These are phyloP conservation scores for Collariella sp. DNA, from an alignment of 495 filamentous ascomycete genomes.

Conservation along the genomic window DNA sequence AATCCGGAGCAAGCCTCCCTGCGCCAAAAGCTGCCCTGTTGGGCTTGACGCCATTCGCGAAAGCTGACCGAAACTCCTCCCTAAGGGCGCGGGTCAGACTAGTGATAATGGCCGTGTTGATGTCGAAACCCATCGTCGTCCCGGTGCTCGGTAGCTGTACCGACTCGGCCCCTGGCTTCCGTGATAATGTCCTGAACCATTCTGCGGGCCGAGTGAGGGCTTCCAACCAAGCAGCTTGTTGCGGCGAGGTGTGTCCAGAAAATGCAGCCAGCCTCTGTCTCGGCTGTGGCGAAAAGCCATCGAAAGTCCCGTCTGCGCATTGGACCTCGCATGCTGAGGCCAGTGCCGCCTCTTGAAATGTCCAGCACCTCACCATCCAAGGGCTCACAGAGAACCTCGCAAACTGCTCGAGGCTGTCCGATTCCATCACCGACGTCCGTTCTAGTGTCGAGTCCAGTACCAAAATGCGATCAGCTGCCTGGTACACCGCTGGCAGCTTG, in stretches of 20 bases:
- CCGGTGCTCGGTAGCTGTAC: not conserved
- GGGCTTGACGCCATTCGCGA: slow-evolving; percentile 14
- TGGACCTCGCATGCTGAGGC: slow-evolving; percentile 16
- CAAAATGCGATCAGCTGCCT: slow-evolving; percentile 17
- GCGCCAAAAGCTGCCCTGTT: not conserved
- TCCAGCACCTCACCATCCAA: slow-evolving; percentile 17
- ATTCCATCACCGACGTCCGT: slow-evolving; percentile 8
- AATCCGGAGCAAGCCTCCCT: slow-evolving; percentile 7
- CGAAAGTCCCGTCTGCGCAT: slow-evolving; percentile 19
- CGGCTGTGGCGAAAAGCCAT: slow-evolving; percentile 6
- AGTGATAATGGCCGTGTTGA: slow-evolving; percentile 1
- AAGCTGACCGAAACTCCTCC: slow-evolving; percentile 11
- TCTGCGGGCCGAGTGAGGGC: slow-evolving; percentile 1
- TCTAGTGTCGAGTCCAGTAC: slow-evolving; percentile 16
- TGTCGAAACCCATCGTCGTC: slow-evolving; percentile 1
- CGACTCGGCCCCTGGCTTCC: not conserved
- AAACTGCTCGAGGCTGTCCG: slow-evolving; percentile 13
- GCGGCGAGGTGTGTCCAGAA: not conserved
- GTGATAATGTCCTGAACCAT: not conserved
- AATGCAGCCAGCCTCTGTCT: not conserved
- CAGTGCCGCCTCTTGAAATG: slow-evolving; percentile 17
- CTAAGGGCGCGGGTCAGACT: slow-evolving; percentile 10
- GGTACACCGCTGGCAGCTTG: slow-evolving; percentile 16
- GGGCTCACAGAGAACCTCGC: slow-evolving; percentile 16
- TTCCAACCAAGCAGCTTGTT: not conserved